Conservation (phyloP, 2,329 filamentous ascomycete genomes). For the Colletotrichum liaoningense region DNA sequence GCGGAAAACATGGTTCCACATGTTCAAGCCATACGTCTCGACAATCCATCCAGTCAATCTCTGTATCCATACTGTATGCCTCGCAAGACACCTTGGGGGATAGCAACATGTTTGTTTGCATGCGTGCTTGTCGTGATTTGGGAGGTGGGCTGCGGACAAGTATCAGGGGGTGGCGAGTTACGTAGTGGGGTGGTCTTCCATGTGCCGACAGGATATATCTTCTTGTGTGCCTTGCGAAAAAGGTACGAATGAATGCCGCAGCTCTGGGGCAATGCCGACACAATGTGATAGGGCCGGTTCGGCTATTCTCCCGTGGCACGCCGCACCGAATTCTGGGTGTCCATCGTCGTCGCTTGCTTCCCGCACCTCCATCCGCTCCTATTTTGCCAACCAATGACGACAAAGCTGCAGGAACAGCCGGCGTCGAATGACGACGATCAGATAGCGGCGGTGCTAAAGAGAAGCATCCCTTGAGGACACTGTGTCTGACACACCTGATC, state of each 20-base stretch:
- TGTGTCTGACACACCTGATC: constrained; percentile 20
- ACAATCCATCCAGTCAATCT: neutral
- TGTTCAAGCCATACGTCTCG: neutral
- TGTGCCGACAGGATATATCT: neutral
- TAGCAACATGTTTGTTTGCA: neutral
- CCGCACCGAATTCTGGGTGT: neutral
- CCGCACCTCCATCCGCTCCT: neutral
- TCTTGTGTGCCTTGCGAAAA: neutral
- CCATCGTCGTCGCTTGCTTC: constrained; percentile 1
- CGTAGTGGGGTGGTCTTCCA: neutral
- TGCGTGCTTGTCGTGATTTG: neutral
- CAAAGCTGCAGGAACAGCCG: constrained; percentile 32
- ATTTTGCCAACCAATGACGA: constrained; percentile 23
- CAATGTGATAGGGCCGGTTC: constrained; percentile 1
- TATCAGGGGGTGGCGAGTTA: constrained; percentile 31
- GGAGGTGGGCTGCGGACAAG: neutral
- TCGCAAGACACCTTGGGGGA: neutral
- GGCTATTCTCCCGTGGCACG: neutral
- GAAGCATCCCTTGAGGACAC: constrained; percentile 3
- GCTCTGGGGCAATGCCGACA: constrained; percentile 15
- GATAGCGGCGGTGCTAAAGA: neutral
- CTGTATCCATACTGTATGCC: neutral
- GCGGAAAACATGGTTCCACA: neutral
- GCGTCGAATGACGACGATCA: neutral
- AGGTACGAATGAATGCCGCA: neutral